Percentiles rank a stretch among this genome's conserved stretches.
phyloP scores from a whole-genome alignment of 2,329 filamentous ascomycete species.

The Fusarium haematococcum region DNA sequence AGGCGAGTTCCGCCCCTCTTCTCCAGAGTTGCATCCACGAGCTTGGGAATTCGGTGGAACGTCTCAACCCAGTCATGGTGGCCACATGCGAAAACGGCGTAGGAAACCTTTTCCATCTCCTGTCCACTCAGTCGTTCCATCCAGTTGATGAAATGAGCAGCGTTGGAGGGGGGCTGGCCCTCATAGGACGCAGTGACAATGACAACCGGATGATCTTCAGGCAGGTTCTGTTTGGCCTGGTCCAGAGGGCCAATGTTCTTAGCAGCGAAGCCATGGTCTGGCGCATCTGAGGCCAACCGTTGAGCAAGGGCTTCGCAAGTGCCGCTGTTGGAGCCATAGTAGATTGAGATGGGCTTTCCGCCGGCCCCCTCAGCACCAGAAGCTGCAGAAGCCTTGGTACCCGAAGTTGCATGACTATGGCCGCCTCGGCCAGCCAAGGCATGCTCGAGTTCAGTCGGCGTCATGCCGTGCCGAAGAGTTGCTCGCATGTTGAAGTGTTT shows the following conservation, averaged over 20 bases:
- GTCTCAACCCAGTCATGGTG: slow-evolving; percentile 68
- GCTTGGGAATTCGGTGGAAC: slow-evolving; percentile 75
- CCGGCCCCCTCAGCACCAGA: slow-evolving; percentile 1
- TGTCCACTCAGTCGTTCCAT: slow-evolving; percentile 61
- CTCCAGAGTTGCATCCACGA: slow-evolving; percentile 67
- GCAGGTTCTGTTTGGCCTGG: slow-evolving; percentile 69
- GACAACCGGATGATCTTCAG: slow-evolving; percentile 70
- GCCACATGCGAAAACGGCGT: slow-evolving; percentile 78
- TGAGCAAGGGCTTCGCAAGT: slow-evolving; percentile 79
- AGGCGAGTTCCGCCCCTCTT: slow-evolving; percentile 51
- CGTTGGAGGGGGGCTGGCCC: slow-evolving; percentile 80
- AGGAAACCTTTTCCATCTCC: slow-evolving; percentile 67
- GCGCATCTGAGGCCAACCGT: slow-evolving; percentile 69
- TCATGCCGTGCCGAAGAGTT: slow-evolving; percentile 61
- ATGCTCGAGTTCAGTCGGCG: slow-evolving; percentile 59
- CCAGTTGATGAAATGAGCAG: slow-evolving; percentile 76
- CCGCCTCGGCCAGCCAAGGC: slow-evolving; percentile 49
- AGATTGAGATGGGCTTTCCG: slow-evolving; percentile 68
- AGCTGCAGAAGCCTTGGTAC: slow-evolving; percentile 9
- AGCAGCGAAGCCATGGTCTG: slow-evolving; percentile 69
- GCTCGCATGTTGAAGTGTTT: slow-evolving; percentile 73
- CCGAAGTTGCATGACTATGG: slow-evolving; percentile 6
- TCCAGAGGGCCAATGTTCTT: slow-evolving; percentile 68
- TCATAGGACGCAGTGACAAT: slow-evolving; percentile 80
- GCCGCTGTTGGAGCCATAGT: slow-evolving; percentile 80